A percentile compares a stretch with the other conserved stretches of the same genome.
Evolutionary conservation across 164 flowering plant genomes (phyloP).

Genomic region (Liriodendron chinense): DNA sequence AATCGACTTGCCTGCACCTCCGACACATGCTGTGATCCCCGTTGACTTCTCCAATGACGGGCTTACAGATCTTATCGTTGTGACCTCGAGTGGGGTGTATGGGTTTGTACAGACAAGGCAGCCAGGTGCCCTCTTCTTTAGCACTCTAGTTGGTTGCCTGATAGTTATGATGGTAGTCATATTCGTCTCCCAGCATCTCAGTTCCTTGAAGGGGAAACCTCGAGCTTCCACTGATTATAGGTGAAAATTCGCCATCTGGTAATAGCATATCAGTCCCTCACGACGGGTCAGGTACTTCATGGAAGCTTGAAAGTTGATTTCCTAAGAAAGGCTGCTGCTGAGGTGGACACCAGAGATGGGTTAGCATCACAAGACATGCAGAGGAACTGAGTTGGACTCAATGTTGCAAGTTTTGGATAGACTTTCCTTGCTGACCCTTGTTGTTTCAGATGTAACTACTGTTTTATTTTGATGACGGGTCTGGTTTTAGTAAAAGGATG

Average conservation of each 20-base stretch:
- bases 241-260: background rate
- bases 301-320: background rate
- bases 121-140: constrained; percentile 97
- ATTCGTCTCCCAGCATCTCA: constrained; percentile 80
- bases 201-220: constrained; percentile 78
- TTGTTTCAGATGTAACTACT: background rate
- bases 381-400: background rate
- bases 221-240: constrained; percentile 50
- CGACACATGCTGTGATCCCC: constrained; percentile 70
- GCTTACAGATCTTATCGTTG: constrained; percentile 82
- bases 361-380: too few relatives aligned
- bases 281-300: background rate
- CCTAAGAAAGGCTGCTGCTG: too few relatives aligned
- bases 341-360: too few relatives aligned
- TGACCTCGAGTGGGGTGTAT: constrained; percentile 80
- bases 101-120: constrained; percentile 97
- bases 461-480: background rate
- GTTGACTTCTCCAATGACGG: constrained; percentile 94
- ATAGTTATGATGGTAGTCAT: constrained; percentile 87
- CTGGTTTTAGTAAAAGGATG: too few relatives aligned
- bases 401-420: background rate
- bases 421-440: background rate
- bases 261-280: background rate
- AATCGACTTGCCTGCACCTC: constrained; percentile 79
- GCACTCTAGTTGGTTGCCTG: constrained; percentile 95